Conservation (phyloP, 2,329 filamentous ascomycete genomes). For the Mariannaea elegans region DNA sequence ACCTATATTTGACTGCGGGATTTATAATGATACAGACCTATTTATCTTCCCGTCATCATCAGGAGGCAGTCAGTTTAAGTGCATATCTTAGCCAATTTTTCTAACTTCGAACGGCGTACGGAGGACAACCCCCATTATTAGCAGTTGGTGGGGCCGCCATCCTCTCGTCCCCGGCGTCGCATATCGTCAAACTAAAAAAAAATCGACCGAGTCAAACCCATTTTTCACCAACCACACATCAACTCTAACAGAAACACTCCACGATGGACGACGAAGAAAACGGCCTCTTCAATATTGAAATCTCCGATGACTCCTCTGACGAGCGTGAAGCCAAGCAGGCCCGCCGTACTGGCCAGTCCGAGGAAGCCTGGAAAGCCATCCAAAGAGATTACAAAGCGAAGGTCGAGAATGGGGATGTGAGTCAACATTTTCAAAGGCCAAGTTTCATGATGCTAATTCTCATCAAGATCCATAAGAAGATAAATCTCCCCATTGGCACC, state of each 20-base stretch:
- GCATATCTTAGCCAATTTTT: too few species aligned
- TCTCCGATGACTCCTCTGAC: slow-evolving; percentile 48
- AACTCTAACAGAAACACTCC: background rate
- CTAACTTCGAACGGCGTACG: too few species aligned
- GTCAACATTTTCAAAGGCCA: too few species aligned
- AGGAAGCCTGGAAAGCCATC: slow-evolving; percentile 59
- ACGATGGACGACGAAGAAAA: slow-evolving; percentile 43
- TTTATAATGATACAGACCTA: too few species aligned
- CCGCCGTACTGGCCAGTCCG: slow-evolving; percentile 55
- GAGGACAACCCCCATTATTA: too few species aligned
- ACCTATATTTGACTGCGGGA: too few species aligned
- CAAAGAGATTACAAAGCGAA: slow-evolving; percentile 56
- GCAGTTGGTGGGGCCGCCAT: background rate
- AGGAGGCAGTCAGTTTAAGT: too few species aligned
- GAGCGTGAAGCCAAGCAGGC: slow-evolving; percentile 42
- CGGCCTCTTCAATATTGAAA: slow-evolving; percentile 43
- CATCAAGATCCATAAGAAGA: slow-evolving; percentile 53
- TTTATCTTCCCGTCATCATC: too few species aligned
- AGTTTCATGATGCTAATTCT: background rate
- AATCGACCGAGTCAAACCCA: background rate
- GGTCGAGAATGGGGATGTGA: slow-evolving; percentile 64
- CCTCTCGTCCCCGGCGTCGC: background rate
- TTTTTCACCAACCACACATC: background rate
- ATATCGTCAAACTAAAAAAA: too few species aligned
- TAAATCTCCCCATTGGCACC: slow-evolving; percentile 52